phyloP scores from a whole-genome alignment of 371 early-diverging fungal species.

The Rhizopus sp. region DNA sequence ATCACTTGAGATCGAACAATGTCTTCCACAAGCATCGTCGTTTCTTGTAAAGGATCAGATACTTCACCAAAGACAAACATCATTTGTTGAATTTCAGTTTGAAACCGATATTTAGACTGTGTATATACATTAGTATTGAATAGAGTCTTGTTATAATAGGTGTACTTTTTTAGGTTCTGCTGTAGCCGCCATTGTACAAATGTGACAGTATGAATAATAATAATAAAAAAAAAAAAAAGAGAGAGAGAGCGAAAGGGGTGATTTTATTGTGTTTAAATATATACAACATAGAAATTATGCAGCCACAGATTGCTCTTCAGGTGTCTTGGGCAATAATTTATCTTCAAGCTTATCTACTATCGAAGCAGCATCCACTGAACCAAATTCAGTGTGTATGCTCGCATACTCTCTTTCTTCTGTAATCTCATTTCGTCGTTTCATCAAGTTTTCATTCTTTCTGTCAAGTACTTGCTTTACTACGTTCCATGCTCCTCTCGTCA shows the following conservation, averaged over 20 bases:
- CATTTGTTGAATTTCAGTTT: constrained; percentile 93
- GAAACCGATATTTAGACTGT: constrained; percentile 43
- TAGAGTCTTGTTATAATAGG: not conserved
- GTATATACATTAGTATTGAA: not conserved
- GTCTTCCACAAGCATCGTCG: constrained; percentile 88
- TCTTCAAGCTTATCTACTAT: constrained; percentile 23
- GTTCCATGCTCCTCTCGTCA: constrained; percentile 40
- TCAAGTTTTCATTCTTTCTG: constrained; percentile 17
- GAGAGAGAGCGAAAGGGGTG: not conserved
- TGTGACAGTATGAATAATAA: not conserved
- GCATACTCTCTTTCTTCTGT: not conserved
- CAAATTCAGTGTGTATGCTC: constrained; percentile 37
- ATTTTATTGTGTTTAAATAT: not conserved
- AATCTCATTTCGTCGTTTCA: not conserved
- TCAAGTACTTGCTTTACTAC: constrained; percentile 21
- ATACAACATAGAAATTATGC: not conserved
- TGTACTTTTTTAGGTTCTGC: constrained; percentile 1
- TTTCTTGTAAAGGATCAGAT: constrained; percentile 84
- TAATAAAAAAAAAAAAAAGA: constrained; percentile 1
- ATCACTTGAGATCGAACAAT: constrained; percentile 95
- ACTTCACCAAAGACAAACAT: constrained; percentile 98
- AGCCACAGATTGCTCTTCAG: constrained; percentile 13
- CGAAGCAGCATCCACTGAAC: constrained; percentile 27
- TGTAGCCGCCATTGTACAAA: not conserved
- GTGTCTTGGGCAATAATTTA: not conserved